Evolutionary conservation across 1,139 yeast genomes (phyloP).

Genomic region (Kurtzmaniella natalensis): DNA sequence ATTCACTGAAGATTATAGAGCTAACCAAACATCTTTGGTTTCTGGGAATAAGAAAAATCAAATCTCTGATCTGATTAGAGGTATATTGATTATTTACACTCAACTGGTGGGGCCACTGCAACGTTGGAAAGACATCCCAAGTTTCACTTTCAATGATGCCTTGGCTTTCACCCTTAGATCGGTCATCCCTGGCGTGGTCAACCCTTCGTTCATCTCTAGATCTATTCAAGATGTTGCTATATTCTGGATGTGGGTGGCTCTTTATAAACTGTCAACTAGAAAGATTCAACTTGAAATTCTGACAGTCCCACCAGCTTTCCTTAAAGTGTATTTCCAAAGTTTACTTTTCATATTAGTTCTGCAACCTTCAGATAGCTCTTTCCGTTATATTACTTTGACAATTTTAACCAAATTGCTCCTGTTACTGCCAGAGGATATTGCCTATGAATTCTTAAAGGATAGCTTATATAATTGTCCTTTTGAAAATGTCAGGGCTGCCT

Average conservation of each 20-base stretch:
- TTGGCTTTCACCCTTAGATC: conserved; percentile 29
- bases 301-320: conserved; percentile 25
- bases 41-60: conserved; percentile 17
- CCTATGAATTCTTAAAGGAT: conserved; percentile 62
- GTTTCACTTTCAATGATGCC: conserved; percentile 29
- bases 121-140: conserved; percentile 13
- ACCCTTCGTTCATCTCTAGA: conserved; percentile 16
- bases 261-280: conserved; percentile 20
- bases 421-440: conserved; percentile 48
- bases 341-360: conserved; percentile 22
- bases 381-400: conserved; percentile 37
- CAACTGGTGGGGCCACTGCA: conserved; percentile 15
- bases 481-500: conserved; percentile 51
- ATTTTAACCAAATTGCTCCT: conserved; percentile 54
- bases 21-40: conserved; percentile 23
- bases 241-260: conserved; percentile 40
- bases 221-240: conserved; percentile 27
- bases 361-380: conserved; percentile 11
- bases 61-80: conserved; percentile 28
- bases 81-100: conserved; percentile 27
- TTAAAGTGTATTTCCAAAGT: conserved; percentile 32
- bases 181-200: conserved; percentile 34
- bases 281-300: conserved; percentile 28
- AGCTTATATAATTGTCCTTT: conserved; percentile 68
- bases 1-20: conserved; percentile 28